phyloP scores from a whole-genome alignment of 139 green algal genomes.

The Desmodesmus armatus region DNA sequence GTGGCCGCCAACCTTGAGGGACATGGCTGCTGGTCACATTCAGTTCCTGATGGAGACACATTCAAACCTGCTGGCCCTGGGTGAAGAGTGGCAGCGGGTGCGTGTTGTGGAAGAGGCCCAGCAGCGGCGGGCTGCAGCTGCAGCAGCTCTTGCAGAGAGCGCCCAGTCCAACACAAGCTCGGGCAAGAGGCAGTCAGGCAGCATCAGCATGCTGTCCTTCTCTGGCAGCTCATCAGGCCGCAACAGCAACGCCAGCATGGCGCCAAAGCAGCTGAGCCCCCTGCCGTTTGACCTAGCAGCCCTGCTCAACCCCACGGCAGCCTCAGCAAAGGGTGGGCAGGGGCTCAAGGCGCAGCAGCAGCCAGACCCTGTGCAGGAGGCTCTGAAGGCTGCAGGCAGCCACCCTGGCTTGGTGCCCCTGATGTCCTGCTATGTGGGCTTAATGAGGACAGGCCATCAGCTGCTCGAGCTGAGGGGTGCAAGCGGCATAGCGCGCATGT shows the following conservation, averaged over 20 bases:
- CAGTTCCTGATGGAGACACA: conserved; percentile 70
- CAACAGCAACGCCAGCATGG: not conserved
- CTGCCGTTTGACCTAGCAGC: conserved; percentile 15
- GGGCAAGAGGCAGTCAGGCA: not conserved
- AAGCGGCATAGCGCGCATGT: conserved; percentile 66
- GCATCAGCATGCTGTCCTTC: no score
- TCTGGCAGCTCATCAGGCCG: not conserved
- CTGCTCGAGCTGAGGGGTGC: conserved; percentile 78
- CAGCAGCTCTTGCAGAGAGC: conserved; percentile 33
- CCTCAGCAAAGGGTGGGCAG: not conserved
- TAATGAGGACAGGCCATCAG: conserved; percentile 56
- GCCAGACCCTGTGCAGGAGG: not conserved
- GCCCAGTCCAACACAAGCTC: not conserved
- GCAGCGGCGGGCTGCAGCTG: not conserved
- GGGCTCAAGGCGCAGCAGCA: not conserved
- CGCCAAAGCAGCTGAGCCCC: not conserved
- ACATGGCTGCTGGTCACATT: conserved; percentile 71
- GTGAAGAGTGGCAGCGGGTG: conserved; percentile 6
- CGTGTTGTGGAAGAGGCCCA: not conserved
- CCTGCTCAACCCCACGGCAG: conserved; percentile 10
- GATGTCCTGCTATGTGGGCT: conserved; percentile 53
- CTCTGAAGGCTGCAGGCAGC: conserved; percentile 1
- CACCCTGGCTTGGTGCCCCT: conserved; percentile 47
- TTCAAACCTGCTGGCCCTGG: conserved; percentile 47
- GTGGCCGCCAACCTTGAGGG: conserved; percentile 73